Conservation (phyloP, 352 stramenopile genomes). For the Peronospora belbahrii region DNA sequence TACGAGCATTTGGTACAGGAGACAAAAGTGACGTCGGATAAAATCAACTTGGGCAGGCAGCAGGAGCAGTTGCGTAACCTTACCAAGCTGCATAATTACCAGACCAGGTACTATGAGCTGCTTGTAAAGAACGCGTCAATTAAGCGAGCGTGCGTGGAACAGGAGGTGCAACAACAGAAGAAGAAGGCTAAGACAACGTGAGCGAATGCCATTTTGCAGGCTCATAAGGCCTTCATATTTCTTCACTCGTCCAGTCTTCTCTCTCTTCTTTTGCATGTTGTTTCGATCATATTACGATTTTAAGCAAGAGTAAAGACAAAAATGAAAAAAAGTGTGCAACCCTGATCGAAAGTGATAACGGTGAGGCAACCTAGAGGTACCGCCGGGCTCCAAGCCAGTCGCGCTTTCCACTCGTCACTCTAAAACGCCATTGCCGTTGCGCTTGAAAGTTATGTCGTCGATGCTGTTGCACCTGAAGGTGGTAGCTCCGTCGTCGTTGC, state of each 20-base stretch:
- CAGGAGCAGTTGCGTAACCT: slow-evolving; percentile 64
- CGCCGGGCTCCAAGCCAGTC: slow-evolving; percentile 11
- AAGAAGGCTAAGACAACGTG: slow-evolving; percentile 38
- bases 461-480: slow-evolving; percentile 3
- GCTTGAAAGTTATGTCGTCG: slow-evolving; percentile 10
- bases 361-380: slow-evolving; percentile 11
- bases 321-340: slow-evolving; percentile 17
- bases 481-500: neutral
- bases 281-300: slow-evolving; percentile 23
- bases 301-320: slow-evolving; percentile 16
- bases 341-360: slow-evolving; percentile 1
- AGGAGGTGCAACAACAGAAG: slow-evolving; percentile 26
- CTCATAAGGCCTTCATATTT: neutral
- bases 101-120: slow-evolving; percentile 50
- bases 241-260: neutral
- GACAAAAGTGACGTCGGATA: slow-evolving; percentile 31
- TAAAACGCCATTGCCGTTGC: slow-evolving; percentile 22
- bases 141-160: slow-evolving; percentile 26
- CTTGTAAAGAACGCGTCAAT: slow-evolving; percentile 60
- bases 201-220: neutral
- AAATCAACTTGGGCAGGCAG: slow-evolving; percentile 56
- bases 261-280: neutral
- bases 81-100: slow-evolving; percentile 47
- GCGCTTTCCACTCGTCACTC: slow-evolving; percentile 6
- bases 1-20: slow-evolving; percentile 36